A percentile compares a stretch with the other conserved stretches of the same genome.
phyloP scores from a whole-genome alignment of 2,329 filamentous ascomycete genomes.

The Pseudogymnoascus sp. region DNA sequence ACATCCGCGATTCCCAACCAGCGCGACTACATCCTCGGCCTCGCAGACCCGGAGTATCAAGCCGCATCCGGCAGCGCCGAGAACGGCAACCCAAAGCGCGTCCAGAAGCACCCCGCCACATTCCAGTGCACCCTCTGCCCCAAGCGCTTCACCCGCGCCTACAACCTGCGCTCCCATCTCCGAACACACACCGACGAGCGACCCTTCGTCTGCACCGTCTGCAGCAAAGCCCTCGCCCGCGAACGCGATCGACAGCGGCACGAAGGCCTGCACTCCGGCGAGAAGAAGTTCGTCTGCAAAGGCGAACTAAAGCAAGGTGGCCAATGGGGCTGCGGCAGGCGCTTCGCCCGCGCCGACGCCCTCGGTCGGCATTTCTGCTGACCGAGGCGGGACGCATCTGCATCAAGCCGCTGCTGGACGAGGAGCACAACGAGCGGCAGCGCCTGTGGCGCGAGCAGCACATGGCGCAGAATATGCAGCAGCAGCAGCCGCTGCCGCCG shows the following conservation, averaged over 20 bases:
- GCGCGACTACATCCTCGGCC: slow-evolving; percentile 76
- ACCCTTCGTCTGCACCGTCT: slow-evolving; percentile 94
- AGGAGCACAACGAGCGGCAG: slow-evolving; percentile 80
- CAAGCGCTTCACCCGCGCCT: slow-evolving; percentile 92
- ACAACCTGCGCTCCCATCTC: slow-evolving; percentile 91
- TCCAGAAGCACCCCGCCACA: slow-evolving; percentile 94
- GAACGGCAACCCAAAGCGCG: slow-evolving; percentile 61
- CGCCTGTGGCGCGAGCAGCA: slow-evolving; percentile 67
- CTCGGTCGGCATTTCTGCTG: slow-evolving; percentile 90
- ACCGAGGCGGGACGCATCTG: slow-evolving; percentile 91
- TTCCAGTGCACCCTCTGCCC: slow-evolving; percentile 93
- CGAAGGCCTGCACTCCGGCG: slow-evolving; percentile 89
- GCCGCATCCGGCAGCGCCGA: slow-evolving; percentile 52
- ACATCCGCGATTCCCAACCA: slow-evolving; percentile 48
- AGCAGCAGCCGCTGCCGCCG: slow-evolving; percentile 51
- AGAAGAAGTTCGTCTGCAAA: slow-evolving; percentile 98
- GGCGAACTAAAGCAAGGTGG: slow-evolving; percentile 78
- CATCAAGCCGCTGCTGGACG: slow-evolving; percentile 93
- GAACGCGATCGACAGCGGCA: slow-evolving; percentile 97
- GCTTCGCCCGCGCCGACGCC: slow-evolving; percentile 92
- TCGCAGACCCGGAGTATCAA: slow-evolving; percentile 82
- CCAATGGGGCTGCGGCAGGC: slow-evolving; percentile 86
- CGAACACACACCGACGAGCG: slow-evolving; percentile 96
- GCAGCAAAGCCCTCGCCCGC: slow-evolving; percentile 92
- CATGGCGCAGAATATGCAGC: slow-evolving; percentile 56